Percentiles rank a stretch among this genome's conserved stretches.
phyloP scores from a whole-genome alignment of 345 rosid genomes.

The Lagerstroemia speciosa region DNA sequence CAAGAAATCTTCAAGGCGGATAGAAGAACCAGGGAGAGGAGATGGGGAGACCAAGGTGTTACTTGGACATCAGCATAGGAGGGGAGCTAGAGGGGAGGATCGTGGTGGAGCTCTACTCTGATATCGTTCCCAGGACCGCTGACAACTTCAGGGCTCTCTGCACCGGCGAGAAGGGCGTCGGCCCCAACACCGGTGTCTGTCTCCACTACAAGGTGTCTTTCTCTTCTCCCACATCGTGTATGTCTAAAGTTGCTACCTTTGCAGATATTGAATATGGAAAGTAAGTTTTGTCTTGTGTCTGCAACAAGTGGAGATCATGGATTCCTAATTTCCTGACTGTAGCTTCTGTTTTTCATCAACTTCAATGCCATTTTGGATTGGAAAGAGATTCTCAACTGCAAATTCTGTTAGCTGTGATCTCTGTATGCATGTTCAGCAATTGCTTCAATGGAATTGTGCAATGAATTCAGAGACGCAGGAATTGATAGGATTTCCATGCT shows the following conservation, averaged over 20 bases:
- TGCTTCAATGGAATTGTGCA: too few relatives aligned
- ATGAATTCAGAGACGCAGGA: too few relatives aligned
- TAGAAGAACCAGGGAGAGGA: neutral
- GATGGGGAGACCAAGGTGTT: slow-evolving; percentile 67
- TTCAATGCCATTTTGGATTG: too few relatives aligned
- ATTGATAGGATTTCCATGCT: too few relatives aligned
- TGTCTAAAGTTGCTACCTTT: neutral
- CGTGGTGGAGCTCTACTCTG: slow-evolving; percentile 69
- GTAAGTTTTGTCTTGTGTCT: neutral
- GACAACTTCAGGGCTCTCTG: slow-evolving; percentile 93
- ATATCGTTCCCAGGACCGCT: slow-evolving; percentile 81
- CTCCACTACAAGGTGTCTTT: slow-evolving; percentile 70
- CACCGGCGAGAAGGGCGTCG: slow-evolving; percentile 89
- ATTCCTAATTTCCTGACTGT: neutral
- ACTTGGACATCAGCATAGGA: slow-evolving; percentile 77
- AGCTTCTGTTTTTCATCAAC: too few relatives aligned
- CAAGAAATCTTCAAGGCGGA: neutral
- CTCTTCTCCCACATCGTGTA: neutral
- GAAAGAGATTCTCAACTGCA: too few relatives aligned
- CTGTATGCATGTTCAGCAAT: too few relatives aligned
- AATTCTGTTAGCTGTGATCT: neutral
- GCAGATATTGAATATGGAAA: neutral
- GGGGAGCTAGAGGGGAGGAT: slow-evolving; percentile 93
- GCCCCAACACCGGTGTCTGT: slow-evolving; percentile 58
- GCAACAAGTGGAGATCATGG: neutral